phyloP scores from a whole-genome alignment of 2,329 filamentous ascomycete species.

The Aspergillus ruber region DNA sequence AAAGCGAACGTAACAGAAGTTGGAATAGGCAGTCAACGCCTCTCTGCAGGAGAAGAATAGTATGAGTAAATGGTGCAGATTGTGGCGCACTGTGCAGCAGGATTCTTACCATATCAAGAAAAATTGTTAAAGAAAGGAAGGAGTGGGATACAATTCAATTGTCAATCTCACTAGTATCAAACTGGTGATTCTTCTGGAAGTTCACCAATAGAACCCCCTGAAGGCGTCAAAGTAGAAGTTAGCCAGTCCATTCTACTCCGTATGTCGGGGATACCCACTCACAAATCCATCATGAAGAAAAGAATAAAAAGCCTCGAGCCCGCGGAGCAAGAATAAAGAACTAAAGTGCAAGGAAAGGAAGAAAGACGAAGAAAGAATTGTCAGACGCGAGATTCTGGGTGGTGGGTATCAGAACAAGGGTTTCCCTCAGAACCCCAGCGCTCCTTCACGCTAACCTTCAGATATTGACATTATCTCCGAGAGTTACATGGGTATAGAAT shows the following conservation, averaged over 20 bases:
- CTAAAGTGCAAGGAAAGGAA: slow-evolving; percentile 9
- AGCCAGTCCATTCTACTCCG: neutral
- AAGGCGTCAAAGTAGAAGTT: slow-evolving; percentile 6
- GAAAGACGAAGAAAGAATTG: slow-evolving; percentile 11
- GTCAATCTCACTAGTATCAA: slow-evolving; percentile 19
- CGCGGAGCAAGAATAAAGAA: slow-evolving; percentile 15
- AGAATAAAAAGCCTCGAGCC: slow-evolving; percentile 25
- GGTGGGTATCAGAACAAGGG: slow-evolving; percentile 16
- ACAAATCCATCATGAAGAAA: slow-evolving; percentile 9
- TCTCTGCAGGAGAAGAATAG: slow-evolving; percentile 7
- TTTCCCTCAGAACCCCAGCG: slow-evolving; percentile 13
- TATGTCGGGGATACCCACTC: slow-evolving; percentile 3
- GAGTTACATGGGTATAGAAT: slow-evolving; percentile 6
- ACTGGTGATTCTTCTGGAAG: slow-evolving; percentile 15
- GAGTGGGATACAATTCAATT: slow-evolving; percentile 8
- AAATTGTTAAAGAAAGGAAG: slow-evolving; percentile 10
- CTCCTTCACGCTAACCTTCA: slow-evolving; percentile 10
- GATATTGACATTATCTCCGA: slow-evolving; percentile 14
- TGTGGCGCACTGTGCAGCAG: slow-evolving; percentile 1
- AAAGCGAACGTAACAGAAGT: slow-evolving; percentile 14
- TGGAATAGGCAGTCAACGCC: slow-evolving; percentile 28
- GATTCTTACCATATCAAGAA: slow-evolving; percentile 15
- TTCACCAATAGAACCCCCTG: slow-evolving; percentile 11
- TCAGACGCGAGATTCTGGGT: slow-evolving; percentile 4
- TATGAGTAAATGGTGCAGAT: neutral